These are phyloP conservation scores for Xylaria hypoxylon DNA, from an alignment of 2,329 filamentous ascomycete species.

Conservation along the genomic window DNA sequence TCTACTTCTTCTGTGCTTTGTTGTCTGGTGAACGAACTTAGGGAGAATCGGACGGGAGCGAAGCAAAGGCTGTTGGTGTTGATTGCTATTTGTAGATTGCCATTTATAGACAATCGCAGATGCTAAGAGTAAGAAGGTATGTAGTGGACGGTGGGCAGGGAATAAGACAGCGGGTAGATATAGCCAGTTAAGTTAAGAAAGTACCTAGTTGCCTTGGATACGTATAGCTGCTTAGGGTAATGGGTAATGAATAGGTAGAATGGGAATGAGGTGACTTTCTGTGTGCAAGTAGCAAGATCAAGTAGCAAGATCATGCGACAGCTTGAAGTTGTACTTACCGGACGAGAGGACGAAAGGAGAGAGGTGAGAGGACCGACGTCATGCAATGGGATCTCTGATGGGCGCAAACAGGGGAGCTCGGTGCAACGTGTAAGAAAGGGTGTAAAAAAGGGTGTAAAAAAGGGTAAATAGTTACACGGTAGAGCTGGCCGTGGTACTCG, in stretches of 20 bases:
- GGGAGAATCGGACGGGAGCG: background rate
- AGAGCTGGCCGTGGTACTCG: slow-evolving; percentile 2
- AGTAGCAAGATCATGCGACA: slow-evolving; percentile 21
- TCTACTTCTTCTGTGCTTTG: too few species aligned
- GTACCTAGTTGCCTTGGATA: too few species aligned
- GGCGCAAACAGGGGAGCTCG: background rate
- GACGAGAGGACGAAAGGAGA: too few species aligned
- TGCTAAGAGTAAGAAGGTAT: background rate
- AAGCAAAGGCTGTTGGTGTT: background rate
- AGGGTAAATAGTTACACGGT: slow-evolving; percentile 5
- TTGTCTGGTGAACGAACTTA: too few species aligned
- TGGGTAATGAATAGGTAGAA: background rate
- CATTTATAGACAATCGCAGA: background rate
- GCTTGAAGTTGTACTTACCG: slow-evolving; percentile 3
- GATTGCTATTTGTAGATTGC: background rate
- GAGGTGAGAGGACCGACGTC: slow-evolving; percentile 29
- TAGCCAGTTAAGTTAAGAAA: background rate
- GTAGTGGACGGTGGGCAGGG: background rate
- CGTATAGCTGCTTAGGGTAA: too few species aligned
- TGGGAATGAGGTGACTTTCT: background rate
- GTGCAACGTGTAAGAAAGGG: background rate
- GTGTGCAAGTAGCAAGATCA: slow-evolving; percentile 6
- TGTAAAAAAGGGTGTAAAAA: background rate
- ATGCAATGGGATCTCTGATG: slow-evolving; percentile 9
- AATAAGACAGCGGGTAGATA: background rate